Base-by-base conservation (phyloP, 805 yeast species). In the Ogataea methanolica region DNA sequence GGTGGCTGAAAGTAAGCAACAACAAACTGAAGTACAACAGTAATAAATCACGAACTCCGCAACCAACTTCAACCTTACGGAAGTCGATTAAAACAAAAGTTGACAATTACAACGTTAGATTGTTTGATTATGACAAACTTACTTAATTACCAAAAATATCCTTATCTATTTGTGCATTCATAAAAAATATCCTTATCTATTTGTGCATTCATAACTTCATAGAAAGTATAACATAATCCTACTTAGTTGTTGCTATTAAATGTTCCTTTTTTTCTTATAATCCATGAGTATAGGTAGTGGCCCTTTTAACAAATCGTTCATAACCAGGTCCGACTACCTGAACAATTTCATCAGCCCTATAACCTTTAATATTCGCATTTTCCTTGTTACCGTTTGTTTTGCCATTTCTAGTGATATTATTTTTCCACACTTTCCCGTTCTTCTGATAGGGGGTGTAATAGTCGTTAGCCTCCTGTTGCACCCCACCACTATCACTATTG, bases 241-340 rank as follows among this genome's bases (percentile, higher is more conserved):
- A 23, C 5, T 11, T 37, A 16, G 11, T 26, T 26, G 15, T 33
- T 12, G 5, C 14, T 15, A 33, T 6, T 33, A 15, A 15, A 33
- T 33, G 15, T 33, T 33, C 36, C 35, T 33, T 33, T 33, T 26
- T 23, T 23, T 26, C 11, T 36, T 12, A 21, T 40, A 33, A 8
- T 41, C 43, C 36, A 17, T 48, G 47, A 49, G 44, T 35, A 42
- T 44, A 50, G n/a, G 48, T 41, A 15, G 44, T 41, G 3, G 57
- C 57, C 22, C 57, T 41, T 33, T 42, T 49, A 26, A 54, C 57
- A 31, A 54, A 54, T 6, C 53, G 52, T 37, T 48, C 54, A 47
- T 53, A 53, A 26, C 41, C 41, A 14, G 33, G 41, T 1, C 19
- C 33, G 19, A 31, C n/a, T 4, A 26, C 33, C 11, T 39, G 26